Conservation (phyloP, 192 early-diverging fungal species). For the Lobulomyces angularis region DNA sequence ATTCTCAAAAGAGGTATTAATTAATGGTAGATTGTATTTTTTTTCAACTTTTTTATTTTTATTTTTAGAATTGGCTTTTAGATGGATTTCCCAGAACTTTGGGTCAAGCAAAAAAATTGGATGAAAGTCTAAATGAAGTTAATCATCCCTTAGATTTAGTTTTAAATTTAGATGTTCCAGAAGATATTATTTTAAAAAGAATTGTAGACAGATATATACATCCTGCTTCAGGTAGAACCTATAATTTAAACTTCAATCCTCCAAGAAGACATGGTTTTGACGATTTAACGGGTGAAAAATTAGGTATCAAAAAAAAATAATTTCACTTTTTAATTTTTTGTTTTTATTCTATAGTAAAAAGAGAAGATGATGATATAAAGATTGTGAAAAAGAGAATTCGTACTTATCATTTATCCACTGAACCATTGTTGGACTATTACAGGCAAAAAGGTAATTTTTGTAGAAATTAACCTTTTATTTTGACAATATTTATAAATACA, state of each 20-base stretch:
- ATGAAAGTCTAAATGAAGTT: slow-evolving; percentile 35
- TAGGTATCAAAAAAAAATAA: too few relatives aligned
- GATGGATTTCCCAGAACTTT: slow-evolving; percentile 74
- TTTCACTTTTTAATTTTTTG: slow-evolving; percentile 13
- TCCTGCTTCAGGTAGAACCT: slow-evolving; percentile 73
- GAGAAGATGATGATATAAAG: too few relatives aligned
- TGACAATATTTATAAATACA: too few relatives aligned
- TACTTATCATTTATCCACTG: too few relatives aligned
- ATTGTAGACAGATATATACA: slow-evolving; percentile 50
- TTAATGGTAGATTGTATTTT: too few relatives aligned
- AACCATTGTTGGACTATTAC: slow-evolving; percentile 83
- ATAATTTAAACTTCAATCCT: slow-evolving; percentile 89
- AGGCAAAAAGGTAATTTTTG: slow-evolving; percentile 34
- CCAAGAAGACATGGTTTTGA: slow-evolving; percentile 67
- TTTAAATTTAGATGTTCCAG: slow-evolving; percentile 83
- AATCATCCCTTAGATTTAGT: slow-evolving; percentile 67
- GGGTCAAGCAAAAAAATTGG: slow-evolving; percentile 64
- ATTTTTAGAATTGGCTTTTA: slow-evolving; percentile 8
- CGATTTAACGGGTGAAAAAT: slow-evolving; percentile 92
- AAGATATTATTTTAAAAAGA: slow-evolving; percentile 74
- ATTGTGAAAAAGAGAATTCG: too few relatives aligned
- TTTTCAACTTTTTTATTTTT: too few relatives aligned
- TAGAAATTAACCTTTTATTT: too few relatives aligned
- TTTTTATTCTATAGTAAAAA: background rate
- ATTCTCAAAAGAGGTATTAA: slow-evolving; percentile 20